Evolutionary conservation across 2,329 filamentous ascomycete species (phyloP), one percentile per base, ranked within the genome.

Genomic region (Immersiporthe knoxdaviesiana): DNA sequence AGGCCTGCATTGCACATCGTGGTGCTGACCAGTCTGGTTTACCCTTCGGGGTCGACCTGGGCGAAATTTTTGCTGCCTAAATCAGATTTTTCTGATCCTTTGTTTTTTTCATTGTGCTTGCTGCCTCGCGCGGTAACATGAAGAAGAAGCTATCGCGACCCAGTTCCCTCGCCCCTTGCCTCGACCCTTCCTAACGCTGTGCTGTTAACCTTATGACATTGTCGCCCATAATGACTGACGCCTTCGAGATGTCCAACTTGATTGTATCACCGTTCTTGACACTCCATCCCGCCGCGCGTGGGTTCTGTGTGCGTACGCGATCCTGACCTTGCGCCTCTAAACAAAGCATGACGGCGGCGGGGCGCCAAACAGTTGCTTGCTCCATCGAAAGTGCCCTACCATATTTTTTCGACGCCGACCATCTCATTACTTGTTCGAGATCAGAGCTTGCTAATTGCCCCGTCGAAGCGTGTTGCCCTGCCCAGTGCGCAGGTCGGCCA

Each of bases 1-100:
- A 79, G 78, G 79, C 81, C 83, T 85, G 82, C 83, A 85, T 84
- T 83, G 83, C 83, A 85, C 83, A 83, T 76, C 82, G 83, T 80
- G 83, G 83, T 79, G 81, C 82, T 78, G 75, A 79, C 78, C 79
- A 77, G 76, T 74, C 79, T 84, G 80, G 79, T 84, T 83, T 84
- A 82, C 81, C 82, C 81, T 84, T 84, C 79, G 79, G 81, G 81
- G 80, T 82, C 83, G 82, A 84, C 79, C 81, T 79, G 78, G 79
- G 80, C 77, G 80, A 59, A 84, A 84, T 83, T 84, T 83, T 84
- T 83, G 82, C 78, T 84, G 75, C 79, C 72, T 66, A 39, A 67
- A 71, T 61, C 68, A 58, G 37, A 44, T 5, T 44, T 39, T 44
- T 30, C 59, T 62, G 63, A 54, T 67, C 41, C 41, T 47, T 3